phyloP scores from a whole-genome alignment of 1,284 basidiomycete species.

The Ganoderma lingzhi region DNA sequence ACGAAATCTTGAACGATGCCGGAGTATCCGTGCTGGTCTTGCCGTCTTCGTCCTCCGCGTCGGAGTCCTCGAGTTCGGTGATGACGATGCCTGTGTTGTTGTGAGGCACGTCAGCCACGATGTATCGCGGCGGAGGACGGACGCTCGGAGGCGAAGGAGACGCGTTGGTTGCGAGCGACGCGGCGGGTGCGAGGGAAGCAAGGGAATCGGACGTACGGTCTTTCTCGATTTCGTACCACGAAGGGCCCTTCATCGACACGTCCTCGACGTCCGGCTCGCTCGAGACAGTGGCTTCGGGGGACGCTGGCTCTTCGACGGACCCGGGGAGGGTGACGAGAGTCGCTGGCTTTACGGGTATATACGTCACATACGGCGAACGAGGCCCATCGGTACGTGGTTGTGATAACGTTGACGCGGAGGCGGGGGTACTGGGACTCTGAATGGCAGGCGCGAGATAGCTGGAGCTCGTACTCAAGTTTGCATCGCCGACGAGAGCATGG shows the following conservation, averaged over 20 bases:
- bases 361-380: conserved; percentile 27
- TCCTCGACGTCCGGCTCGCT: conserved; percentile 43
- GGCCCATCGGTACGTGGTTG: conserved; percentile 22
- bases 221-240: conserved; percentile 76
- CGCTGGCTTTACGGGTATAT: conserved; percentile 14
- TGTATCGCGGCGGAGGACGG: conserved; percentile 20
- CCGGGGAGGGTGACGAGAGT: conserved; percentile 44
- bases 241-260: conserved; percentile 64
- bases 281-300: conserved; percentile 32
- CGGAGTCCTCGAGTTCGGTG: conserved; percentile 66
- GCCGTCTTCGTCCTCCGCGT: conserved; percentile 42
- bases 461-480: too few relatives aligned
- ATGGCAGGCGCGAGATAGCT: conserved; percentile 19
- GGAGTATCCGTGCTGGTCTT: conserved; percentile 3
- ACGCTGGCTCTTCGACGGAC: conserved; percentile 55
- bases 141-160: neutral
- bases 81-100: conserved; percentile 60
- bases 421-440: conserved; percentile 16
- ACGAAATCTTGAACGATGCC: conserved; percentile 48
- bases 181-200: conserved; percentile 7
- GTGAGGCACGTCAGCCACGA: conserved; percentile 23
- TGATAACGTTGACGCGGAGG: conserved; percentile 1
- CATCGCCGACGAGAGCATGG: neutral
- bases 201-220: conserved; percentile 60
- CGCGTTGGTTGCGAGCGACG: neutral